Evolutionary conservation across 805 yeast genomes (phyloP).

Genomic region (Hanseniaspora jakobsenii): DNA sequence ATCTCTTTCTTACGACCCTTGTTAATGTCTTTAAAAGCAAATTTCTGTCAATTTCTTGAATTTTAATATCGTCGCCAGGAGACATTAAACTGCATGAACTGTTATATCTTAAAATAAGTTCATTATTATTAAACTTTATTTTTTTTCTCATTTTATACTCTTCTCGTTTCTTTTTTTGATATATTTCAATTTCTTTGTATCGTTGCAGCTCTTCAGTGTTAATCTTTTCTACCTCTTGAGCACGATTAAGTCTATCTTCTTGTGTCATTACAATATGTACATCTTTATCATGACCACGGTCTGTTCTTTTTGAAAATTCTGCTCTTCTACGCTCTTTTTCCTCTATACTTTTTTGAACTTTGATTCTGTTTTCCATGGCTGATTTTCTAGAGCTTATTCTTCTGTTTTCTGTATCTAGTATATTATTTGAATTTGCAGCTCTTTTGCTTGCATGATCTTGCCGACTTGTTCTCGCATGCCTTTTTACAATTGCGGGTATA

Average conservation of each 20-base stretch:
- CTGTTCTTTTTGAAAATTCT: not conserved
- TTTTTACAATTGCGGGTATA: constrained; percentile 25
- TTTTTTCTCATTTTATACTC: constrained; percentile 59
- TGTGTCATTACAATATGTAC: constrained; percentile 34
- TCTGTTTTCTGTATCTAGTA: constrained; percentile 39
- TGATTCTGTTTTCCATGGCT: constrained; percentile 64
- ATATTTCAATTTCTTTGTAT: constrained; percentile 75
- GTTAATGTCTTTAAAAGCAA: constrained; percentile 25
- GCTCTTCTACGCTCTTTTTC: constrained; percentile 50
- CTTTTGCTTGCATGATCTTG: constrained; percentile 19
- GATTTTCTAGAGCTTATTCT: constrained; percentile 68
- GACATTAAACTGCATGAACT: not conserved
- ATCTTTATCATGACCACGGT: constrained; percentile 19
- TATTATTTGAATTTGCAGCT: constrained; percentile 36
- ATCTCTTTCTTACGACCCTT: constrained; percentile 21
- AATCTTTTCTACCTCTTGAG: constrained; percentile 68
- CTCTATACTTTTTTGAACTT: constrained; percentile 58
- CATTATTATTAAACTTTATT: constrained; percentile 42
- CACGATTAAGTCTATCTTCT: constrained; percentile 50
- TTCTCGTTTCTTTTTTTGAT: constrained; percentile 64
- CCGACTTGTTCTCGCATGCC: constrained; percentile 25
- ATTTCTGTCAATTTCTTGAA: constrained; percentile 33
- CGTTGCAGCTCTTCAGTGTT: constrained; percentile 61
- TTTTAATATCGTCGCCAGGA: constrained; percentile 29
- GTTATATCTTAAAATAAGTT: constrained; percentile 18